Conservation (phyloP, 2,329 filamentous ascomycete species). For the Xylariaceae sp. region DNA sequence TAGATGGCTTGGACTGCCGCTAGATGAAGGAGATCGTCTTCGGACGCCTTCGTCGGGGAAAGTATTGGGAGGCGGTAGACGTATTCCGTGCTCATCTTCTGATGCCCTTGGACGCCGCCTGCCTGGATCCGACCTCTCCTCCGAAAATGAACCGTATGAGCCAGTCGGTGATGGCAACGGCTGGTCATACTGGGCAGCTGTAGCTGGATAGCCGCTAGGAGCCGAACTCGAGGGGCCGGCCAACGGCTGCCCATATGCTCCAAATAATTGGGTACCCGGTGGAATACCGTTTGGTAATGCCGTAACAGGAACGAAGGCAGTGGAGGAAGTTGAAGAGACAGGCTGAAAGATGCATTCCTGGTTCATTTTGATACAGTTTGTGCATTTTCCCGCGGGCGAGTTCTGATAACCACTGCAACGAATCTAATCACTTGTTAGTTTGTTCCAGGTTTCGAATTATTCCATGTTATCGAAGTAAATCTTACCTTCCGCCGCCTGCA, state of each 20-base stretch:
- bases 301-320: constrained; percentile 62
- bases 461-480: constrained; percentile 13
- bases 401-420: constrained; percentile 64
- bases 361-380: constrained; percentile 64
- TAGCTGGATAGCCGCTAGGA: constrained; percentile 22
- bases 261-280: constrained; percentile 58
- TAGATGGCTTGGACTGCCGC: constrained; percentile 49
- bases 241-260: constrained; percentile 60
- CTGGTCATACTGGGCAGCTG: constrained; percentile 33
- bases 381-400: constrained; percentile 60
- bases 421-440: constrained; percentile 48
- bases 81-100: constrained; percentile 42
- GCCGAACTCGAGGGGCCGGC: constrained; percentile 34
- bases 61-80: constrained; percentile 49
- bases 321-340: constrained; percentile 58
- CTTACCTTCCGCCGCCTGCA: constrained; percentile 63
- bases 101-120: constrained; percentile 43
- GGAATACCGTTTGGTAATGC: constrained; percentile 61
- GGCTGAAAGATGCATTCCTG: constrained; percentile 65
- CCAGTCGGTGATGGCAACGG: constrained; percentile 42
- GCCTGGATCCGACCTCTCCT: constrained; percentile 39
- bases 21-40: constrained; percentile 56
- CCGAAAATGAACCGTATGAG: constrained; percentile 40
- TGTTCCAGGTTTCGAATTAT: neutral
- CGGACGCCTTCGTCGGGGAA: constrained; percentile 52